These are phyloP conservation scores for Ceratobasidium sp. DNA, from an alignment of 1,284 basidiomycete genomes.

Conservation along the genomic window DNA sequence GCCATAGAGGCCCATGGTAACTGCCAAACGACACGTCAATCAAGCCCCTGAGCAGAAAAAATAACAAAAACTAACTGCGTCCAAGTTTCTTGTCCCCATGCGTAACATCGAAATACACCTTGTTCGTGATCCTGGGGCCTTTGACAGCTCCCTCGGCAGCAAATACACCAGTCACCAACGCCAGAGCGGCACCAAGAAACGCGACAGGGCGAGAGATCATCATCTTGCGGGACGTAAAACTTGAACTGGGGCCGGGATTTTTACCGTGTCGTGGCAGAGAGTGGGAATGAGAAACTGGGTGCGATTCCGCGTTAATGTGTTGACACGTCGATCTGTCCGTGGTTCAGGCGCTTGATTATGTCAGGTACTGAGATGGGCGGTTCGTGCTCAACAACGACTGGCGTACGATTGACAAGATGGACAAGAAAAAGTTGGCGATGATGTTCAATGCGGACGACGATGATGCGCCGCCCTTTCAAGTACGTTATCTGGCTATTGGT, in stretches of 20 bases:
- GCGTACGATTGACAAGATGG: constrained; percentile 18
- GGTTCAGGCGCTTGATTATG: constrained; percentile 15
- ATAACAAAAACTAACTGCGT: constrained; percentile 62
- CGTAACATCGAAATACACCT: constrained; percentile 93
- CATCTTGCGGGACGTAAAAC: background rate
- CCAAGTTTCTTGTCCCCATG: constrained; percentile 86
- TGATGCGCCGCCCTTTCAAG: constrained; percentile 80
- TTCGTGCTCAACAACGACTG: background rate
- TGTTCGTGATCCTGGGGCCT: constrained; percentile 86
- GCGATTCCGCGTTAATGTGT: background rate
- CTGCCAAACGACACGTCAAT: constrained; percentile 50
- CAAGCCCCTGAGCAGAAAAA: background rate
- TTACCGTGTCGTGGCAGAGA: background rate
- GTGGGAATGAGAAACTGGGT: background rate
- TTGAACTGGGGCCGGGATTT: background rate
- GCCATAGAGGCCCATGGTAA: constrained; percentile 86
- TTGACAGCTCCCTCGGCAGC: constrained; percentile 53
- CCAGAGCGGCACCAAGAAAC: constrained; percentile 16
- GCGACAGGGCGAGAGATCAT: constrained; percentile 33
- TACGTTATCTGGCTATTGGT: constrained; percentile 64
- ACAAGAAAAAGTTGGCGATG: constrained; percentile 71
- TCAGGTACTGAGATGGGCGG: background rate
- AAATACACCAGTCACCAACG: constrained; percentile 18
- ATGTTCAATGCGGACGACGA: constrained; percentile 80
- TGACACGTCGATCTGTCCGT: constrained; percentile 51